Evolutionary conservation across 257 asterid genomes (phyloP).

Genomic region (Solanum paucissectum): DNA sequence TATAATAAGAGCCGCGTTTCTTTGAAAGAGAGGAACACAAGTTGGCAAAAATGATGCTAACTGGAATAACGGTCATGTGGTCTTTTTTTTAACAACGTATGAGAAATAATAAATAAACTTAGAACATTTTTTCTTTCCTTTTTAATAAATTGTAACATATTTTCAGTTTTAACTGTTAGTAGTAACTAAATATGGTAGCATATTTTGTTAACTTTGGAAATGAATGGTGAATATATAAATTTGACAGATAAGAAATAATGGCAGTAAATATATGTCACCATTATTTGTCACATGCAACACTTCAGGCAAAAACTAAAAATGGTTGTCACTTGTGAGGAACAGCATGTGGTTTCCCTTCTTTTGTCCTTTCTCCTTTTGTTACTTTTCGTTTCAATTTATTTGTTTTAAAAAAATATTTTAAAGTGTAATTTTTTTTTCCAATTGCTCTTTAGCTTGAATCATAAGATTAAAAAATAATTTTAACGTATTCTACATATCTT

Average conservation of each 20-base stretch:
- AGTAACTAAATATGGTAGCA: not conserved
- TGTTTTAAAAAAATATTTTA: not conserved
- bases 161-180: not conserved
- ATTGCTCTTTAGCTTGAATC: no score
- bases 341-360: not conserved
- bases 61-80: conserved; percentile 45
- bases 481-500: no score
- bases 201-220: not conserved
- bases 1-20: conserved; percentile 29
- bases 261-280: not conserved
- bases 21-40: conserved; percentile 3
- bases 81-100: not conserved
- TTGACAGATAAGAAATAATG: not conserved
- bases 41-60: conserved; percentile 18
- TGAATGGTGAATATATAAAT: not conserved
- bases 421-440: no score
- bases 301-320: not conserved
- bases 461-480: no score
- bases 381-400: no score
- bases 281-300: not conserved
- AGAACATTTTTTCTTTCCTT: not conserved
- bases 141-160: not conserved
- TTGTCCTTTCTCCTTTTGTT: no score
- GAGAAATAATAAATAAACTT: not conserved
- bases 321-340: not conserved